Evolutionary conservation across 2,329 filamentous ascomycete genomes (phyloP).

Genomic region (Penicillium decumbens): DNA sequence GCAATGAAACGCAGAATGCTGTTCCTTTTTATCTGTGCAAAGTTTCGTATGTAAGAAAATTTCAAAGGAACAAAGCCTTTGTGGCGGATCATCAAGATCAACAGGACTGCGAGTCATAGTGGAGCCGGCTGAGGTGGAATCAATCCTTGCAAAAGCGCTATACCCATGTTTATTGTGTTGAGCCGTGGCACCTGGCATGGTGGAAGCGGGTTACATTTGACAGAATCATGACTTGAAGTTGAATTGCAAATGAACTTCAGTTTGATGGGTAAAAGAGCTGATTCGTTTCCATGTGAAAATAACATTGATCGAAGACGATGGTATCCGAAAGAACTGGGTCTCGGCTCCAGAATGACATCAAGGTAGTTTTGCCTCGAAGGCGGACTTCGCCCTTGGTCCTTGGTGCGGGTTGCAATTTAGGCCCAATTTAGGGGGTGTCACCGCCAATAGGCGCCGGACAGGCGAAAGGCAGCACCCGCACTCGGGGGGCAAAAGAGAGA

Average conservation of each 20-base stretch:
- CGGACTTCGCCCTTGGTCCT: not conserved
- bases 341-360: constrained; percentile 24
- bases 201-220: not conserved
- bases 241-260: not conserved
- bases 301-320: constrained; percentile 7
- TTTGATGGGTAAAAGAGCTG: not conserved
- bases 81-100: not conserved
- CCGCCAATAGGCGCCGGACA: not conserved
- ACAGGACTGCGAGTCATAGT: constrained; percentile 4
- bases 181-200: not conserved
- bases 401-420: not conserved
- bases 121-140: constrained; percentile 16
- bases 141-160: not conserved
- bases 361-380: constrained; percentile 5
- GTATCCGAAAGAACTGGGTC: constrained; percentile 14
- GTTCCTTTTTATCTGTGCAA: not conserved
- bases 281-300: not conserved
- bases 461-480: not conserved
- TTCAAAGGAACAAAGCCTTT: not conserved
- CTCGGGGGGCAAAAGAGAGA: not conserved
- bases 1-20: no score
- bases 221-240: not conserved
- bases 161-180: not conserved
- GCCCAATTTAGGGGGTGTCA: not conserved
- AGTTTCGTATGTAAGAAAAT: not conserved